Evolutionary conservation across 2,329 filamentous ascomycete species (phyloP), one percentile per base, ranked within the genome.

Genomic region (Meredithiella fracta): DNA sequence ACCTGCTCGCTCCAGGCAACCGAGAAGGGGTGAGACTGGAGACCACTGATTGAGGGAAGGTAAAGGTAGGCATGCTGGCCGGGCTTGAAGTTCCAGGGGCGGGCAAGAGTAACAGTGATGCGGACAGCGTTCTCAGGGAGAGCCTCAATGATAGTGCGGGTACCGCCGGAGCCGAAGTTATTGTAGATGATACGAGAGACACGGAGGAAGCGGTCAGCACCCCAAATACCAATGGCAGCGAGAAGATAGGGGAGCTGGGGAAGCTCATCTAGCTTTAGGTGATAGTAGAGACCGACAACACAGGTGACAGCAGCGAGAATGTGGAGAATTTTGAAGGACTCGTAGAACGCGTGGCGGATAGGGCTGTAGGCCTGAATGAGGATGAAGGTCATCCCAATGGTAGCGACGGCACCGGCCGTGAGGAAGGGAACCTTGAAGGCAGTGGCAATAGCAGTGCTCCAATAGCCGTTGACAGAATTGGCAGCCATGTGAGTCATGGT

Each of bases 1-100:
- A 72, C 74, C 59, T 86, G 82, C 59, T 87, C 82, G 61, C 79
- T 82, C 85, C 85, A 91, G 37, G 83, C 83, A 47, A 89, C 73
- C 2, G 84, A 86, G 70, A 90, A 90, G 1, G 85, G 85, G 64
- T 91, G 85, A 50, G 83, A 87, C 62, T 85, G 84, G 77, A 79
- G 83, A 59, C 81, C 73, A 60, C 83, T 83, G 63, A 90, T 72
- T 3, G 74, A 72, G 6, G 86, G 86, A 69, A 91, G 77, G 69
- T 89, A 89, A 20, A 91, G 69, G 66, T 89, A 91, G 37, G 85
- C 82, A 65, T 91, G 85, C 67, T 89, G 84, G 37, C 85, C 85
- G 0, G 85, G 81, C 58, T 74, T 73, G 73, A 86, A 86, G 42
- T 70, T 76, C 84, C 85, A 90, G n/a, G 84, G 83, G 47, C 84